Conservation (phyloP, 257 asterid genomes). For the Jacaranda copaia region DNA sequence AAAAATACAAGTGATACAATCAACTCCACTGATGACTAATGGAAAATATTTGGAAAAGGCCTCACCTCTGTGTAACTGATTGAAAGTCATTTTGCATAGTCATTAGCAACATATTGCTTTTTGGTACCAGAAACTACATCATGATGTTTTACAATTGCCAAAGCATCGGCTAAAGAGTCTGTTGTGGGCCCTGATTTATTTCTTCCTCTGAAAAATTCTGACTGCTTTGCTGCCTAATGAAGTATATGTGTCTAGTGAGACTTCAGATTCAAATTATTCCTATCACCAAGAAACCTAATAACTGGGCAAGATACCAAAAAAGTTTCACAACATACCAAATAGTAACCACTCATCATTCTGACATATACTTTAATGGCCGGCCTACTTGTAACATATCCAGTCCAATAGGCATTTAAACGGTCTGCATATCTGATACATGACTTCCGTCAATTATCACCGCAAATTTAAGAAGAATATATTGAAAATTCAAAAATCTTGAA, state of each 20-base stretch:
- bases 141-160: conserved; percentile 94
- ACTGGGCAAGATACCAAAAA: conserved; percentile 26
- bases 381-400: conserved; percentile 96
- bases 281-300: conserved; percentile 7
- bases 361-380: conserved; percentile 86
- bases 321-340: conserved; percentile 63
- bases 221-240: conserved; percentile 90
- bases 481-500: conserved; percentile 7
- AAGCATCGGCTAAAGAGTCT: conserved; percentile 79
- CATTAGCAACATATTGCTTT: conserved; percentile 94
- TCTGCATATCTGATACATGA: conserved; percentile 83
- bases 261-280: conserved; percentile 34
- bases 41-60: conserved; percentile 24
- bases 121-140: conserved; percentile 96
- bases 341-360: conserved; percentile 89
- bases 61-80: conserved; percentile 90
- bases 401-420: conserved; percentile 89
- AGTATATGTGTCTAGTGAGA: conserved; percentile 33
- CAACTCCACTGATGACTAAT: background rate
- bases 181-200: conserved; percentile 71
- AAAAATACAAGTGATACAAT: background rate
- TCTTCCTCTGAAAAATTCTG: conserved; percentile 80
- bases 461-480: conserved; percentile 16
- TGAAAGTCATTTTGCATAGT: conserved; percentile 89
- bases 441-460: conserved; percentile 27